phyloP scores from a whole-genome alignment of 1,284 basidiomycete genomes.

The Mycena citricolor region DNA sequence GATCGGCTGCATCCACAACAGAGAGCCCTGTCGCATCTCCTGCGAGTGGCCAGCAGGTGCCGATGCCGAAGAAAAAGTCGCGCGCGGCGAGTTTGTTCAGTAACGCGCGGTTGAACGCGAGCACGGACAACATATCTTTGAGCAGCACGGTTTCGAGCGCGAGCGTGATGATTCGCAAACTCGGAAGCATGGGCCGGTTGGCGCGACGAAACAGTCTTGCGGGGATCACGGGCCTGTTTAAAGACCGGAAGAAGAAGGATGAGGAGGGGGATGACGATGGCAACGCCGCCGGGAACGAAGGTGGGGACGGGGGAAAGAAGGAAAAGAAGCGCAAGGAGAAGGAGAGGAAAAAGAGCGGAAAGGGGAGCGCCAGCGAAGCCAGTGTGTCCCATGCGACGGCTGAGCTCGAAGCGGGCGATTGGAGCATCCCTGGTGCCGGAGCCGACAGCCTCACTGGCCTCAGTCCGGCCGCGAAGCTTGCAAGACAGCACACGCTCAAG shows the following conservation, averaged over 20 bases:
- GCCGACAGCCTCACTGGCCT: slow-evolving; percentile 68
- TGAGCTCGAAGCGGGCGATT: slow-evolving; percentile 64
- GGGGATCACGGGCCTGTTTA: slow-evolving; percentile 93
- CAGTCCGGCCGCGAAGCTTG: slow-evolving; percentile 90
- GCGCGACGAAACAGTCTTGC: slow-evolving; percentile 87
- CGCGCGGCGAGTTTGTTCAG: slow-evolving; percentile 72
- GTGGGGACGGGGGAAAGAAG: slow-evolving; percentile 55
- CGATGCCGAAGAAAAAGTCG: slow-evolving; percentile 62
- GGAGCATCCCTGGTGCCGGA: slow-evolving; percentile 46
- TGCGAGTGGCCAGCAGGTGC: slow-evolving; percentile 19
- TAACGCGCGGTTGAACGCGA: slow-evolving; percentile 88
- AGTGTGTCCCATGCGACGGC: slow-evolving; percentile 83
- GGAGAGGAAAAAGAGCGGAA: slow-evolving; percentile 52
- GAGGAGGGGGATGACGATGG: slow-evolving; percentile 57
- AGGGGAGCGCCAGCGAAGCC: slow-evolving; percentile 69
- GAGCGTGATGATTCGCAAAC: slow-evolving; percentile 96
- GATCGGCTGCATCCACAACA: slow-evolving; percentile 23
- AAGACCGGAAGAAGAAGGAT: slow-evolving; percentile 80
- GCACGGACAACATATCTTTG: slow-evolving; percentile 96
- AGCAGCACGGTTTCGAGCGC: slow-evolving; percentile 96
- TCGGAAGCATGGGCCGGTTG: slow-evolving; percentile 91
- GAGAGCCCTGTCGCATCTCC: neutral
- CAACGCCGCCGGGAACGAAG: slow-evolving; percentile 52
- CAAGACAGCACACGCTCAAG: slow-evolving; percentile 85
- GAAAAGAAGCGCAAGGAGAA: slow-evolving; percentile 51